These are phyloP conservation scores for Arbutus unedo DNA, from an alignment of 148 eudicot species.

Conservation along the genomic window DNA sequence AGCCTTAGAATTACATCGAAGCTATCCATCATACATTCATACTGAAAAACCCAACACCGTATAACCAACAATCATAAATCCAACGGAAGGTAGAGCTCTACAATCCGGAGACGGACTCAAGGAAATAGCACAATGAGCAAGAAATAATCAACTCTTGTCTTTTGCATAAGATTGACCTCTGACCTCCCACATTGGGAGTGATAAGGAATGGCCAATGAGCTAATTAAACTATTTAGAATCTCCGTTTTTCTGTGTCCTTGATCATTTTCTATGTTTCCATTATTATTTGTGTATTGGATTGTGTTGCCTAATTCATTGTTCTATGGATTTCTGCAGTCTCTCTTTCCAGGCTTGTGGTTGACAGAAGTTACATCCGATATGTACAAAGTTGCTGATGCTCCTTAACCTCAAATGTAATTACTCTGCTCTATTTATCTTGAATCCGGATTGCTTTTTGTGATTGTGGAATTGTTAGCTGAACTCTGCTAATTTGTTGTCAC, in stretches of 20 bases:
- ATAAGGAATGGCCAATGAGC: too few relatives aligned
- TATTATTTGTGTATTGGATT: neutral
- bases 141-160: neutral
- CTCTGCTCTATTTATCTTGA: neutral
- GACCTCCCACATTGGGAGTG: too few relatives aligned
- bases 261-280: neutral
- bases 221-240: too few relatives aligned
- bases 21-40: too few relatives aligned
- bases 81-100: neutral
- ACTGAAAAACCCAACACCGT: too few relatives aligned
- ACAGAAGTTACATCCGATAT: conserved; percentile 40
- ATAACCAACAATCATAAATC: neutral
- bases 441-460: neutral
- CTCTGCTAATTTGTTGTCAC: neutral
- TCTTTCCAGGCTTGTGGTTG: conserved; percentile 51
- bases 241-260: neutral
- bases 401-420: conserved; percentile 24
- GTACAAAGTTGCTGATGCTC: conserved; percentile 45
- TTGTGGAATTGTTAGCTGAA: neutral
- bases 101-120: neutral
- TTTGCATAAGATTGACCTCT: neutral
- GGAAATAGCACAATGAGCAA: neutral
- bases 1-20: neutral
- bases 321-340: conserved; percentile 31
- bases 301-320: conserved; percentile 22